Percentiles rank a stretch among this genome's conserved stretches.
Conservation (phyloP, 768 basidiomycete genomes). For the Suillus clintonianus region DNA sequence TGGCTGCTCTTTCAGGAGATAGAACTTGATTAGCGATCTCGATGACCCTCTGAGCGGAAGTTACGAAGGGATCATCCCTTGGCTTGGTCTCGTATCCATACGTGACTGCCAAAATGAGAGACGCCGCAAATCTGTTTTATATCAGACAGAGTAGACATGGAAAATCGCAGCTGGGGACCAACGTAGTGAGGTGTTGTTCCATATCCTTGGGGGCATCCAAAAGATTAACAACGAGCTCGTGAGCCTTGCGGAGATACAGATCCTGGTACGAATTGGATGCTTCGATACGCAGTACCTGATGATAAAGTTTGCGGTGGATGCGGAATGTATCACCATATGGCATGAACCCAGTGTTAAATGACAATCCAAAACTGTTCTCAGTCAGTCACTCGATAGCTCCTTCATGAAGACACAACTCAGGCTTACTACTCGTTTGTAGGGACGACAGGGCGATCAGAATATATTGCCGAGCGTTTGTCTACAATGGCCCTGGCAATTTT, state of each 20-base stretch:
- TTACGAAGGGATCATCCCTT: neutral
- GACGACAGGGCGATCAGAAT: neutral
- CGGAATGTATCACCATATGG: neutral
- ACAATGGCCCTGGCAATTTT: neutral
- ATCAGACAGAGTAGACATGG: neutral
- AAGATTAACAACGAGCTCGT: neutral
- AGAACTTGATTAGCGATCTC: neutral
- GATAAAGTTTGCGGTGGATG: neutral
- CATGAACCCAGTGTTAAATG: neutral
- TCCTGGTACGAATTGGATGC: neutral
- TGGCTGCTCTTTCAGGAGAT: neutral
- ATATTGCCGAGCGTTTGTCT: neutral
- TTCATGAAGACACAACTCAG: neutral
- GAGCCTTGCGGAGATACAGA: constrained; percentile 2
- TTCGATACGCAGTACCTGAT: neutral
- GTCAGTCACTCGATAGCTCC: too few species aligned
- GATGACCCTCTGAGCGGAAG: neutral
- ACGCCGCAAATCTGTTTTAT: neutral
- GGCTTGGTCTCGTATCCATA: neutral
- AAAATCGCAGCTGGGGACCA: neutral
- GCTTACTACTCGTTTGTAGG: neutral
- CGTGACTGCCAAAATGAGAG: neutral
- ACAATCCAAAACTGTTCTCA: neutral
- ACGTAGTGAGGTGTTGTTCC: neutral
- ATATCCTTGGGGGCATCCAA: neutral